A percentile compares a stretch with the other conserved stretches of the same genome.
Evolutionary conservation across 305 asterid species (phyloP).

Genomic region (Rubia occidens): DNA sequence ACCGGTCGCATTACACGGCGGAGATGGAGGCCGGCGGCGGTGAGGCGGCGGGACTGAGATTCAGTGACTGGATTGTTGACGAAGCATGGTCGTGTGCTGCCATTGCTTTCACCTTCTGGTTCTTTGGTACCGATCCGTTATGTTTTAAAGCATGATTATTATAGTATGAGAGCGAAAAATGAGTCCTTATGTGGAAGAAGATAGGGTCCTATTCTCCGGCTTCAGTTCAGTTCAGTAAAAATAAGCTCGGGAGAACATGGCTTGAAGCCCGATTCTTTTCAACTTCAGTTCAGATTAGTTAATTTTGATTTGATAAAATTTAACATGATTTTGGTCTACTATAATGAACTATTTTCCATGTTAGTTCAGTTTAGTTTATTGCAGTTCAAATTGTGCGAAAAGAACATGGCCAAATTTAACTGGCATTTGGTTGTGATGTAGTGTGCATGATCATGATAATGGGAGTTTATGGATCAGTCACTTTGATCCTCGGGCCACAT

Average conservation of each 20-base stretch:
- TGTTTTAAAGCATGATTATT: too few relatives aligned
- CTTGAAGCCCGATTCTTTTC: too few relatives aligned
- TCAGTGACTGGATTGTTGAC: constrained; percentile 9
- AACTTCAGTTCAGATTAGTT: too few relatives aligned
- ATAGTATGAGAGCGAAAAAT: too few relatives aligned
- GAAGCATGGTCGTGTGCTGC: constrained; percentile 48
- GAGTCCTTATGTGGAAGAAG: too few relatives aligned
- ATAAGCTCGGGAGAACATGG: too few relatives aligned
- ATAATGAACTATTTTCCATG: neutral
- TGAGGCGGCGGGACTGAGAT: neutral
- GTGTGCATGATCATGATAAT: constrained; percentile 50
- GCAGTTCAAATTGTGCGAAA: neutral
- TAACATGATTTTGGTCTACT: too few relatives aligned
- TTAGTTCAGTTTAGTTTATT: neutral
- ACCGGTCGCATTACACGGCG: neutral
- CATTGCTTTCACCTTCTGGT: constrained; percentile 40
- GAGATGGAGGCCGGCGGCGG: too few relatives aligned
- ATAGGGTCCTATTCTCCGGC: too few relatives aligned
- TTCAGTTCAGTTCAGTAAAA: too few relatives aligned
- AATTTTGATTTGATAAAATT: too few relatives aligned
- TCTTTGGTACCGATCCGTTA: constrained; percentile 35
- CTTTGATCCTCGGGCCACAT: constrained; percentile 58
- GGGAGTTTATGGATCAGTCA: constrained; percentile 57
- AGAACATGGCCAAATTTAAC: neutral
- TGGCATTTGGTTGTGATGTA: constrained; percentile 14